Evolutionary conservation across 164 flowering plant genomes (phyloP).

Genomic region (Vitis riparia): DNA sequence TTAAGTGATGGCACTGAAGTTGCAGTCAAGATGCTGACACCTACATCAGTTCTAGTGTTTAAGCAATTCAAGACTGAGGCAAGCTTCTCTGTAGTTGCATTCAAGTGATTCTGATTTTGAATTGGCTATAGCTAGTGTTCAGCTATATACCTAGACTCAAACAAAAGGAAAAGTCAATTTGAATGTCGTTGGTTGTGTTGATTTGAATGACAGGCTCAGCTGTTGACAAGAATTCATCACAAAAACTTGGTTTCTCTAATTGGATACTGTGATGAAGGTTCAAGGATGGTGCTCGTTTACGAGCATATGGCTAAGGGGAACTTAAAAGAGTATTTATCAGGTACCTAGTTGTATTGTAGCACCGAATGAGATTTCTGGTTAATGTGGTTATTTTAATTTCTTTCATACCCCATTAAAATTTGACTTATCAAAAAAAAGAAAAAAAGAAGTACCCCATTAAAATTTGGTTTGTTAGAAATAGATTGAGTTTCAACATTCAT

Average conservation of each 20-base stretch:
- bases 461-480: too few relatives aligned
- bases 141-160: too few relatives aligned
- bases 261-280: conserved; percentile 35
- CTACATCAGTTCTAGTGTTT: conserved; percentile 20
- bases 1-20: conserved; percentile 29
- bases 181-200: background rate
- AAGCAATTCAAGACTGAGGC: conserved; percentile 29
- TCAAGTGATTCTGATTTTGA: background rate
- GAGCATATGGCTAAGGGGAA: conserved; percentile 45
- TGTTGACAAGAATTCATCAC: conserved; percentile 30
- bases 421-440: too few relatives aligned
- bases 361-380: background rate
- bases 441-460: too few relatives aligned
- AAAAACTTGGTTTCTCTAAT: conserved; percentile 29
- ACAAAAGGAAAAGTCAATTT: too few relatives aligned
- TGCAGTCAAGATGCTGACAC: conserved; percentile 30
- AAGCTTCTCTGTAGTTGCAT: background rate
- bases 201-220: conserved; percentile 23
- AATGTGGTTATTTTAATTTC: background rate
- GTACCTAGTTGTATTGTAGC: conserved; percentile 4
- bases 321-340: conserved; percentile 29
- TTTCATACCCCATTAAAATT: background rate
- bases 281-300: conserved; percentile 28
- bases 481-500: too few relatives aligned
- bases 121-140: too few relatives aligned